Percentiles rank a stretch among this genome's conserved stretches.
phyloP scores from a whole-genome alignment of 257 asterid species.

The Ilex aquifolium region DNA sequence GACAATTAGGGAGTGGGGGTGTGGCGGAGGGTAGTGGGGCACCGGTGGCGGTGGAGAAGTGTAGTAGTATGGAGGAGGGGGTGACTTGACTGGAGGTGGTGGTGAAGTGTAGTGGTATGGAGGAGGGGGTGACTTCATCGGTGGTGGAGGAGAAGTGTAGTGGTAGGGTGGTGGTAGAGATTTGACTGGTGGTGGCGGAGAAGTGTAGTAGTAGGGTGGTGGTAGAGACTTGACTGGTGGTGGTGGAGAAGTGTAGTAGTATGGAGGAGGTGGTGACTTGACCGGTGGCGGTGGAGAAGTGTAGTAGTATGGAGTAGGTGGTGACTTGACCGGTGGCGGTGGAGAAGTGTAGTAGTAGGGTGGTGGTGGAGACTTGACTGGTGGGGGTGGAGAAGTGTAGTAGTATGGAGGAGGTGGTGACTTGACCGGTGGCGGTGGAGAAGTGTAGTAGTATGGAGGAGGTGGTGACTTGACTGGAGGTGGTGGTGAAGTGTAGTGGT shows the following conservation, averaged over 20 bases:
- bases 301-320: constrained; percentile 34
- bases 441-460: constrained; percentile 29
- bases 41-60: constrained; percentile 47
- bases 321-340: constrained; percentile 14
- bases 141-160: no score
- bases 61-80: constrained; percentile 37
- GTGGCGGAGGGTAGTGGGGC: not conserved
- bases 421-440: constrained; percentile 52
- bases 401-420: constrained; percentile 39
- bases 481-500: constrained; percentile 30
- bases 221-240: constrained; percentile 25
- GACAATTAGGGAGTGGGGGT: constrained; percentile 12
- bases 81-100: constrained; percentile 46
- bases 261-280: constrained; percentile 24
- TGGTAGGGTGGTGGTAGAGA: no score
- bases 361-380: constrained; percentile 13
- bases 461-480: constrained; percentile 26
- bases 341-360: constrained; percentile 14
- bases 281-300: constrained; percentile 40
- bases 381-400: constrained; percentile 49
- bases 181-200: constrained; percentile 24
- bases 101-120: constrained; percentile 40
- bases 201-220: constrained; percentile 26
- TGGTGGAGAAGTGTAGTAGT: constrained; percentile 29
- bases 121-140: no score